These are phyloP conservation scores for Roridomyces roridus DNA, from an alignment of 768 basidiomycete species.

Conservation along the genomic window DNA sequence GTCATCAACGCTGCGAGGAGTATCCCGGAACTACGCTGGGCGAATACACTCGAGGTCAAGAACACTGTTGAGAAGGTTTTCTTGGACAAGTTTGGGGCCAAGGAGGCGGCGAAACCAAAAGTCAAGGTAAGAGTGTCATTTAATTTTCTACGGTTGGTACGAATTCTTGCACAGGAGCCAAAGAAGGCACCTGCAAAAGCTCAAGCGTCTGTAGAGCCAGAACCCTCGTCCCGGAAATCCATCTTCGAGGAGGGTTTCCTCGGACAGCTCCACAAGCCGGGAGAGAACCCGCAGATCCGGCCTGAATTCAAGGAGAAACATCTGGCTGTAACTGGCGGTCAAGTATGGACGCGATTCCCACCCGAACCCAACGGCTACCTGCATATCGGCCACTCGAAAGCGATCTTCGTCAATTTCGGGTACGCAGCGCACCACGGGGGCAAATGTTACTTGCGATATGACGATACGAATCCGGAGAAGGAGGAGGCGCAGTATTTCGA, in stretches of 20 bases:
- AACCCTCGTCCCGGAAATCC: constrained; percentile 53
- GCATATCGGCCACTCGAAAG: constrained; percentile 97
- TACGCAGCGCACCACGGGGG: constrained; percentile 95
- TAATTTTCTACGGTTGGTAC: background rate
- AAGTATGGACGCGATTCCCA: constrained; percentile 95
- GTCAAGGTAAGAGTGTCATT: constrained; percentile 53
- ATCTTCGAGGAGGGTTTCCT: constrained; percentile 97
- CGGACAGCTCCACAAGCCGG: constrained; percentile 89
- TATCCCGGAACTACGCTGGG: constrained; percentile 77
- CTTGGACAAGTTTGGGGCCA: constrained; percentile 71
- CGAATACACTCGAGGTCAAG: constrained; percentile 84
- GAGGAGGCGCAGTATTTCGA: constrained; percentile 97
- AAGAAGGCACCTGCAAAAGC: constrained; percentile 48
- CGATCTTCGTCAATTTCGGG: constrained; percentile 98
- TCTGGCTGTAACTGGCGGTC: constrained; percentile 77
- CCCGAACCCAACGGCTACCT: constrained; percentile 98
- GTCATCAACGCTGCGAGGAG: constrained; percentile 68
- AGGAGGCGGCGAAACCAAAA: constrained; percentile 70
- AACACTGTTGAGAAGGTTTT: constrained; percentile 78
- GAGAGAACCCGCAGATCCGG: constrained; percentile 89
- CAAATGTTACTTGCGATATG: constrained; percentile 91
- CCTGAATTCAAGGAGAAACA: constrained; percentile 82
- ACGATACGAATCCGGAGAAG: constrained; percentile 98
- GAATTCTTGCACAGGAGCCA: constrained; percentile 43
- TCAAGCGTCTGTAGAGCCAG: constrained; percentile 37